A percentile compares a stretch with the other conserved stretches of the same genome.
phyloP scores from a whole-genome alignment of 495 filamentous ascomycete species.

The Tuber melanosporum region DNA sequence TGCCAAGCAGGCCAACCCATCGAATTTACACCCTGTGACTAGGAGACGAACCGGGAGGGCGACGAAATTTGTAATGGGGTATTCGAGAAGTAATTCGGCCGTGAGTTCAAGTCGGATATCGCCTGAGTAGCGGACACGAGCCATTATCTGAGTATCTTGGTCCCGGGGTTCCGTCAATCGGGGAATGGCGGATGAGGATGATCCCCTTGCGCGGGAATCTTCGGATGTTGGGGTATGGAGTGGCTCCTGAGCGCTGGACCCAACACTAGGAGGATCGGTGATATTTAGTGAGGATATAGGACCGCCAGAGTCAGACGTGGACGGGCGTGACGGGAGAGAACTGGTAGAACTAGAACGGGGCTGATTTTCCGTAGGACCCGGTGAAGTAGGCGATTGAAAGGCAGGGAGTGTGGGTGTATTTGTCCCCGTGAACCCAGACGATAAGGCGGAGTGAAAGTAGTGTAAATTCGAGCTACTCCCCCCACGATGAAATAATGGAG shows the following conservation, averaged over 20 bases:
- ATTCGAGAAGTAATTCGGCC: conserved; percentile 90
- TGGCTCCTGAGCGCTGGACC: neutral
- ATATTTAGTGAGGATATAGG: conserved; percentile 13
- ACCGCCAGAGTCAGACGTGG: conserved; percentile 21
- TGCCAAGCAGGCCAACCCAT: conserved; percentile 85
- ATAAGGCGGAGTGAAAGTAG: conserved; percentile 83
- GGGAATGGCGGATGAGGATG: conserved; percentile 37
- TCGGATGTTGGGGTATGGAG: conserved; percentile 20
- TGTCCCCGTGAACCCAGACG: conserved; percentile 69
- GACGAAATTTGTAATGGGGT: conserved; percentile 94
- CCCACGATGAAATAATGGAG: conserved; percentile 49
- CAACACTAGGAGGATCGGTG: conserved; percentile 14
- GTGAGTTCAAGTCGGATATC: conserved; percentile 80
- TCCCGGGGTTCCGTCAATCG: conserved; percentile 47
- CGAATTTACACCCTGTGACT: conserved; percentile 88
- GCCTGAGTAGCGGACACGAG: conserved; percentile 79
- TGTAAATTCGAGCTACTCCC: conserved; percentile 81
- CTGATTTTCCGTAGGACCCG: conserved; percentile 18
- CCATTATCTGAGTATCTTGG: conserved; percentile 80
- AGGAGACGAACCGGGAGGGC: conserved; percentile 84
- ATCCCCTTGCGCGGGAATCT: conserved; percentile 14
- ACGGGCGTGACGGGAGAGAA: conserved; percentile 20
- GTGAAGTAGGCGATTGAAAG: conserved; percentile 36
- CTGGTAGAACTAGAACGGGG: conserved; percentile 24
- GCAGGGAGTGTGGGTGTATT: conserved; percentile 57